These are phyloP conservation scores for Fusarium sp. DNA, from an alignment of 2,329 filamentous ascomycete genomes.

Conservation along the genomic window DNA sequence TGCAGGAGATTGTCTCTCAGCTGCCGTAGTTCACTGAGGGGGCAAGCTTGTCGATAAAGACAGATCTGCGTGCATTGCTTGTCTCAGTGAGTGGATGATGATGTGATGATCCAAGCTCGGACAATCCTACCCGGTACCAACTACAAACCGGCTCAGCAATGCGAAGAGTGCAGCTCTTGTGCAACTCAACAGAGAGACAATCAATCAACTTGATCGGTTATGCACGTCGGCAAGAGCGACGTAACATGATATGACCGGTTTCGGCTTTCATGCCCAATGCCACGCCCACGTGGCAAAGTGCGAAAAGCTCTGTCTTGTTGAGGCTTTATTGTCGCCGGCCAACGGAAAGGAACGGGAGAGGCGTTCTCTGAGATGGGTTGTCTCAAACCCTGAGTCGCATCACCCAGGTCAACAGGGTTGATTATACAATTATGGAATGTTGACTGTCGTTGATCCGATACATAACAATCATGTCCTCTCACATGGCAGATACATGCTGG, in stretches of 20 bases:
- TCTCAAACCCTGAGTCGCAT: not conserved
- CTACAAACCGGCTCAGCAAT: no score
- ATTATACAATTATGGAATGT: not conserved
- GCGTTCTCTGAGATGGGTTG: conserved; percentile 10
- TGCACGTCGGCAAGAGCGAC: conserved; percentile 6
- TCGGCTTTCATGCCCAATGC: conserved; percentile 39
- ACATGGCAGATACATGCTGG: conserved; percentile 4
- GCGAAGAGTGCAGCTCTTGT: not conserved
- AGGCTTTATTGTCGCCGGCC: conserved; percentile 14
- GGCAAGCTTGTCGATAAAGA: not conserved
- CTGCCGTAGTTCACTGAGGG: not conserved
- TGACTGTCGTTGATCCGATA: not conserved
- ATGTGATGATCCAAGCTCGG: no score
- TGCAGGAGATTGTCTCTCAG: not conserved
- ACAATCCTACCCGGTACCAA: no score
- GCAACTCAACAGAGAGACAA: not conserved
- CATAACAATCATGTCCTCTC: conserved; percentile 4
- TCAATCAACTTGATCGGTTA: conserved; percentile 7
- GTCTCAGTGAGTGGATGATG: no score
- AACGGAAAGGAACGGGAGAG: conserved; percentile 41
- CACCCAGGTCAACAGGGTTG: not conserved
- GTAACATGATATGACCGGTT: conserved; percentile 15
- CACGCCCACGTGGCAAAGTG: conserved; percentile 44
- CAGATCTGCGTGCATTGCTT: not conserved
- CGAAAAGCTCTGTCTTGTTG: not conserved